Percentiles rank a stretch among this genome's conserved stretches.
Evolutionary conservation across 2,329 filamentous ascomycete species (phyloP).

Genomic region (Truncatella angustata): DNA sequence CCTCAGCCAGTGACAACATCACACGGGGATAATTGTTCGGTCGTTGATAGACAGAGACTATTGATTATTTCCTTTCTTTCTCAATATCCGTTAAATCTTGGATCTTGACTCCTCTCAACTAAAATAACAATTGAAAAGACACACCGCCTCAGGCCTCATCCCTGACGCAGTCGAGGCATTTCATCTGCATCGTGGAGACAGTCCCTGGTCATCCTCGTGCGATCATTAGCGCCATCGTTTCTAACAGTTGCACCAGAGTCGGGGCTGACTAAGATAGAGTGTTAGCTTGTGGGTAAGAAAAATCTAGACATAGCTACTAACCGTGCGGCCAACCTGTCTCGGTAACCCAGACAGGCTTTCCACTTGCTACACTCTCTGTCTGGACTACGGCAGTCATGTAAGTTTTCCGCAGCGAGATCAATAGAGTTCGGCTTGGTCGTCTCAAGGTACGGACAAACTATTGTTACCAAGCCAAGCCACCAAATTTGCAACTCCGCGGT

Average conservation of each 20-base stretch:
- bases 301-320: too few relatives aligned
- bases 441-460: slow-evolving; percentile 30
- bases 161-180: neutral
- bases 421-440: slow-evolving; percentile 25
- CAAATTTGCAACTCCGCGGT: slow-evolving; percentile 18
- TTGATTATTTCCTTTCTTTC: neutral
- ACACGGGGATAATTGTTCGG: neutral
- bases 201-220: neutral
- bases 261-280: too few relatives aligned
- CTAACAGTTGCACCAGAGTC: too few relatives aligned
- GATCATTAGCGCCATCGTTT: neutral
- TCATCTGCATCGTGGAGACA: neutral
- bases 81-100: neutral
- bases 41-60: neutral
- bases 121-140: too few relatives aligned
- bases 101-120: too few relatives aligned
- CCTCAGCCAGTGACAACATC: slow-evolving; percentile 3
- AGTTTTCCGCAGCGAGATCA: slow-evolving; percentile 22
- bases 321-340: slow-evolving; percentile 29
- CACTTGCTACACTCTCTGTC: slow-evolving; percentile 24
- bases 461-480: slow-evolving; percentile 28
- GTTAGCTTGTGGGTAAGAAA: too few relatives aligned
- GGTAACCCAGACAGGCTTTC: slow-evolving; percentile 28
- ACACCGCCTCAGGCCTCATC: neutral
- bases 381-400: slow-evolving; percentile 21